These are phyloP conservation scores for Eutrema japonicum DNA, from an alignment of 345 rosid species.

Conservation along the genomic window DNA sequence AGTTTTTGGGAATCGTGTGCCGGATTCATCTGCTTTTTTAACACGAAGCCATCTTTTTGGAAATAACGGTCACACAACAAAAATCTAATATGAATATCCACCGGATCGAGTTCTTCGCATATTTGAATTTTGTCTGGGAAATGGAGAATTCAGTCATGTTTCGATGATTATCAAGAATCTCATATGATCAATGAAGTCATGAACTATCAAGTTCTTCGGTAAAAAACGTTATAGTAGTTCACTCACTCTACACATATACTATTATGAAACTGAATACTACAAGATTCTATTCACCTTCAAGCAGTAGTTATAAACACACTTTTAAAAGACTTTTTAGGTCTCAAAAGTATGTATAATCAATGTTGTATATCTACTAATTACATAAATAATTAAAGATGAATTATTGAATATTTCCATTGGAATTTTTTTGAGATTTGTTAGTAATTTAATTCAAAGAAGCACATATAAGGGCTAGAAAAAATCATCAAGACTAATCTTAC, in stretches of 20 bases:
- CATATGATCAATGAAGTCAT: no score
- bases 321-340: constrained; percentile 30
- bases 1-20: no score
- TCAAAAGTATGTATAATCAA: constrained; percentile 15
- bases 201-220: no score
- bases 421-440: neutral
- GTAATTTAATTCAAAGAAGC: constrained; percentile 63
- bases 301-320: constrained; percentile 14
- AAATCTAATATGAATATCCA: neutral
- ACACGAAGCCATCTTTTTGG: constrained; percentile 56
- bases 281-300: constrained; percentile 16
- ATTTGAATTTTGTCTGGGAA: no score
- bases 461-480: constrained; percentile 70
- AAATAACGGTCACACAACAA: constrained; percentile 33
- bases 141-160: no score
- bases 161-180: no score
- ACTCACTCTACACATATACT: constrained; percentile 1
- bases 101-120: no score
- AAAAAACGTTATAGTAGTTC: no score
- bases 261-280: neutral
- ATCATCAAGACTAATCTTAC: constrained; percentile 59
- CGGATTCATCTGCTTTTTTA: no score
- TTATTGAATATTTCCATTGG: neutral
- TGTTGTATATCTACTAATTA: constrained; percentile 4
- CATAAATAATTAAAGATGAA: constrained; percentile 4